Evolutionary conservation across 139 green algal species (phyloP).

Genomic region (Chlamydomonas schloesseri): DNA sequence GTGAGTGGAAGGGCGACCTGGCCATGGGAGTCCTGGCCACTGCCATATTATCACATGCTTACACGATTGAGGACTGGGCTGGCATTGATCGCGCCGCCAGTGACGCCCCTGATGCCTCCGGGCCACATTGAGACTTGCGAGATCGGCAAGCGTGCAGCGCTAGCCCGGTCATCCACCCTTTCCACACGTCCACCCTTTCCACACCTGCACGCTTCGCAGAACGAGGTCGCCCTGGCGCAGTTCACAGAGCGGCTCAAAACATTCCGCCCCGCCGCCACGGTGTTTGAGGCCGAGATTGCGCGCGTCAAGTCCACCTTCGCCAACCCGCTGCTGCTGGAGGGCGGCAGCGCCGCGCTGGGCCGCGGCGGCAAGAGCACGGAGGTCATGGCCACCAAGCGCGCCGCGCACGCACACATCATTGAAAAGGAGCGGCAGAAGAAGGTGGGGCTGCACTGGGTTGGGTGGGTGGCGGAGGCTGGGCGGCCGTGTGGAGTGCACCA

Average conservation of each 20-base stretch:
- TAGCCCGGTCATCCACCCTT: too few species aligned
- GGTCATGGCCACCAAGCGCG: slow-evolving; percentile 84
- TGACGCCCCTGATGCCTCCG: too few species aligned
- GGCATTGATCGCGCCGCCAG: too few species aligned
- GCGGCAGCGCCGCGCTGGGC: slow-evolving; percentile 30
- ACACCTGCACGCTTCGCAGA: slow-evolving; percentile 43
- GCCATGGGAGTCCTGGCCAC: too few species aligned
- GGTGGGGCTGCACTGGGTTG: not conserved
- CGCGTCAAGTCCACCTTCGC: slow-evolving; percentile 49
- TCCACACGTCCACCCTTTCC: slow-evolving; percentile 21
- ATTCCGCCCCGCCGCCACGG: slow-evolving; percentile 88
- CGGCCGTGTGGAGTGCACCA: too few species aligned
- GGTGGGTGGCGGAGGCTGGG: too few species aligned
- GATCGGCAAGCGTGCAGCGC: too few species aligned
- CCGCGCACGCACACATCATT: slow-evolving; percentile 69
- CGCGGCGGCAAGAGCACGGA: slow-evolving; percentile 61
- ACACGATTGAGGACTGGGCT: too few species aligned
- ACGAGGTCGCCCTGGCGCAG: slow-evolving; percentile 71
- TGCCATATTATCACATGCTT: too few species aligned
- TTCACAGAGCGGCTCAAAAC: slow-evolving; percentile 76
- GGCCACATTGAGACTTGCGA: too few species aligned
- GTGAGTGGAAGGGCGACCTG: too few species aligned
- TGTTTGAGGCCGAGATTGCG: slow-evolving; percentile 90
- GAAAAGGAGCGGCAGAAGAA: slow-evolving; percentile 54
- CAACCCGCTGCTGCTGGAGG: slow-evolving; percentile 43